Base-by-base conservation (phyloP, 2,329 filamentous ascomycete genomes). In the Cladorrhinum sp. region DNA sequence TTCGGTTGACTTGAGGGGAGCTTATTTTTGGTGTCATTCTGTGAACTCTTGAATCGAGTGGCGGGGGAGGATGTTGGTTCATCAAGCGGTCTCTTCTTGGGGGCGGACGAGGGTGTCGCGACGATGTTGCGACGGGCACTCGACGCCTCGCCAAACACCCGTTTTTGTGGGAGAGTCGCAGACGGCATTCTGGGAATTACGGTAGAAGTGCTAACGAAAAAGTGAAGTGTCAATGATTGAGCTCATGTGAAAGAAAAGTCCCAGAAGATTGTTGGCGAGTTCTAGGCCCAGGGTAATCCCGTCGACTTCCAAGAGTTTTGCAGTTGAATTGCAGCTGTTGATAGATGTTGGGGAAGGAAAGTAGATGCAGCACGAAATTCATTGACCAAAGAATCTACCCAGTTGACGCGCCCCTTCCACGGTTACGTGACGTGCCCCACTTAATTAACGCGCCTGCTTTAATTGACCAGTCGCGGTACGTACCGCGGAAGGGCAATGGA, bases 81-180 rank as follows among this genome's bases (percentile, higher is more conserved):
- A 48, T 95, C 91, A 62, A 96, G 81, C 76, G 91, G 96, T 65
- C 91, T 84, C 77, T 95, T 96, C 81, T 98, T 98, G 56, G 84
- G 77, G 1, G 86, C 76, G 2, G 77, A 71, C 2, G 80, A 78
- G 16, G 87, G 84, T 1, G 83, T 78, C 64, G 83, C 73, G 59
- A 77, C 72, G 61, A 86, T 80, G 70, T 89, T 90, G 68, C 82
- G 83, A 62, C 84, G 82, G 66, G 82, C 80, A 69, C 82, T 89
- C 61, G 86, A 85, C 62, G 85, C 79, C 71, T 92, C 89, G 66
- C 82, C 86, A 54, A 92, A 79, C 68, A 89, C 86, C 71, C 90
- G 86, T 78, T 92, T 92, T 75, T 90, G 86, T 58, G 89, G 85
- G 59, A 86, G 74, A 62, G 82, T 72, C 63, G 78, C 73, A 62